phyloP scores from a whole-genome alignment of 179 eudicot genomes.

The Silene vulgaris region DNA sequence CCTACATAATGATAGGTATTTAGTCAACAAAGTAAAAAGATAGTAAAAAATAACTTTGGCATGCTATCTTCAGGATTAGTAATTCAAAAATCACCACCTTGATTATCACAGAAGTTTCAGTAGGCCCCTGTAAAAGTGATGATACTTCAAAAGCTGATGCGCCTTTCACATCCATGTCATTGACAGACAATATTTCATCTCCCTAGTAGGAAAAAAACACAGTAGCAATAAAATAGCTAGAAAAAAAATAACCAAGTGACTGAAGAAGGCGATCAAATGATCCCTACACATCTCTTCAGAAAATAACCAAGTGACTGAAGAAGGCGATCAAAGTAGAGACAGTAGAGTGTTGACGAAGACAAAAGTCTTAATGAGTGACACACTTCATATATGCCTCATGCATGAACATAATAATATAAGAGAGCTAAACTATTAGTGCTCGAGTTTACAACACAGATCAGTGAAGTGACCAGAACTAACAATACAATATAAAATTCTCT shows the following conservation, averaged over 20 bases:
- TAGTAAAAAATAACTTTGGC: not conserved
- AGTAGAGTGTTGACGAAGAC: too few species aligned
- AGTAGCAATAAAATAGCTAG: not conserved
- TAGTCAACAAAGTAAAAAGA: conserved; percentile 2
- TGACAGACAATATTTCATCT: conserved; percentile 74
- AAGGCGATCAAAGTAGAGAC: conserved; percentile 5
- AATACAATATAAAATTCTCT: not conserved
- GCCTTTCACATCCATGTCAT: conserved; percentile 77
- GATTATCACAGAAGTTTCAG: conserved; percentile 72
- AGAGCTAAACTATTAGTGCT: not conserved
- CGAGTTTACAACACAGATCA: not conserved
- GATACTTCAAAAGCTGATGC: conserved; percentile 89
- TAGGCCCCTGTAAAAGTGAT: conserved; percentile 85
- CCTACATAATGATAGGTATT: conserved; percentile 36
- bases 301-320: not conserved
- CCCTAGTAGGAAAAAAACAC: conserved; percentile 46
- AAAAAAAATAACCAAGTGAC: not conserved
- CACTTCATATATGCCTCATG: not conserved
- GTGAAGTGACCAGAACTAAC: not conserved
- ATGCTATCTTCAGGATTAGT: not conserved
- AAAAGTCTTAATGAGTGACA: not conserved
- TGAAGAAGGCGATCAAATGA: not conserved
- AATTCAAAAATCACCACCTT: conserved; percentile 42
- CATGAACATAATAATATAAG: not conserved
- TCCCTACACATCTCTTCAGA: not conserved